Percentiles rank a stretch among this genome's conserved stretches.
These are phyloP conservation scores for Solanum lycopersicoides DNA, from an alignment of 257 asterid species.

Conservation along the genomic window DNA sequence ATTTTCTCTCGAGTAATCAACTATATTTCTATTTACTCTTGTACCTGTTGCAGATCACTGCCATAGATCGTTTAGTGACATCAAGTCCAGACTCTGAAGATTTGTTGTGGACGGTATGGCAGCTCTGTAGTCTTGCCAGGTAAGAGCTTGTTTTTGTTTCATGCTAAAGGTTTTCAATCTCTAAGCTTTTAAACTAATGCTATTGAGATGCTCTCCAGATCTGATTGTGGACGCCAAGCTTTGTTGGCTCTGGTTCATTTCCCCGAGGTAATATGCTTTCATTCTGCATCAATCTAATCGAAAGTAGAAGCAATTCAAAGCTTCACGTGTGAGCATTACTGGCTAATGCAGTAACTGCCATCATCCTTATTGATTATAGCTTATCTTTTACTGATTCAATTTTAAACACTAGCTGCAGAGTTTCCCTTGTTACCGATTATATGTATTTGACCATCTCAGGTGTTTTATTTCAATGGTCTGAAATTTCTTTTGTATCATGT, in stretches of 20 bases:
- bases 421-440: neutral
- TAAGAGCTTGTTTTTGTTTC: conserved; percentile 14
- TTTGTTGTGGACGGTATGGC: conserved; percentile 91
- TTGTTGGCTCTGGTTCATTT: conserved; percentile 75
- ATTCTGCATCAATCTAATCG: neutral
- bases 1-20: conserved; percentile 2
- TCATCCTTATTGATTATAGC: neutral
- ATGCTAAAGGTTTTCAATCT: neutral
- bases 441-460: neutral
- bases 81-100: conserved; percentile 77
- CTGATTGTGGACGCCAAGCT: conserved; percentile 94
- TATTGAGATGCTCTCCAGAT: conserved; percentile 42
- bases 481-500: conserved; percentile 6
- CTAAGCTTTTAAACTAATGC: neutral
- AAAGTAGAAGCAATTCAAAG: neutral
- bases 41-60: conserved; percentile 42
- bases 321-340: neutral
- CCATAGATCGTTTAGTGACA: conserved; percentile 60
- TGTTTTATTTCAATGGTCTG: neutral
- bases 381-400: neutral
- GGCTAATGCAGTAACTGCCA: neutral
- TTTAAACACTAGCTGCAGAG: neutral
- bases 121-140: conserved; percentile 91
- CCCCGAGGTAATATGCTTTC: conserved; percentile 61
- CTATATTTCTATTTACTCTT: conserved; percentile 12